Evolutionary conservation across 169 alveolate species (phyloP), one percentile per base, ranked within the genome.

Genomic region (Blepharisma undulans): DNA sequence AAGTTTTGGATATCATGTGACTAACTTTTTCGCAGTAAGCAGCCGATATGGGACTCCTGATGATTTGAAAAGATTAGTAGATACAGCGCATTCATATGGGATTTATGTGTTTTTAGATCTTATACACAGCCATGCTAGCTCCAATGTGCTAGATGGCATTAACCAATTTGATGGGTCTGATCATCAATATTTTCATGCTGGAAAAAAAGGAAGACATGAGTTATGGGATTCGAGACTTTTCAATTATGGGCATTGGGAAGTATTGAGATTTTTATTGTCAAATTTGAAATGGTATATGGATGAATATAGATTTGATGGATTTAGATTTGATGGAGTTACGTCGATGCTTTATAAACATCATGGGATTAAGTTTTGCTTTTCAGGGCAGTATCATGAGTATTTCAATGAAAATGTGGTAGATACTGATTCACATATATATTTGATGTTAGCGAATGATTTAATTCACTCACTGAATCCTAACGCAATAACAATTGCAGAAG

Each of bases 331-430:
- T 91, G 98, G 98, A 76, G 97, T 98, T 72, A 97, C 99, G 16
- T 97, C 99, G 86, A 98, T 98, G 97, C 95, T 98, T 34, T 98
- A 97, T 92, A 96, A 92, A 87, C 98, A 98, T 91, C 99, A 97
- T 90, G 99, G 99, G 30, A 96, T 96, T 33, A 96, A 95, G 33
- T 94, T 93, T 30, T 97, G 96, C 72, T 97, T 96, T 85, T 88
- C 96, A 0, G 98, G 98, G 33, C 95, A 93, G 72, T 97, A 97
- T 91, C 94, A 96, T 33, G 97, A 97, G 91, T 98, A 97, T 85
- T 97, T 97, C 85, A 95, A 95, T 72, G 34, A 88, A 22, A 94
- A 96, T 72, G 94, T 93, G 59, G 94, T 95, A 30, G 98, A 96
- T 88, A 90, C 92, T 30, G 98, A 96, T 89, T 97, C 98, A 21